These are phyloP conservation scores for Ogataea sp. DNA, from an alignment of 805 yeast genomes.

Conservation along the genomic window DNA sequence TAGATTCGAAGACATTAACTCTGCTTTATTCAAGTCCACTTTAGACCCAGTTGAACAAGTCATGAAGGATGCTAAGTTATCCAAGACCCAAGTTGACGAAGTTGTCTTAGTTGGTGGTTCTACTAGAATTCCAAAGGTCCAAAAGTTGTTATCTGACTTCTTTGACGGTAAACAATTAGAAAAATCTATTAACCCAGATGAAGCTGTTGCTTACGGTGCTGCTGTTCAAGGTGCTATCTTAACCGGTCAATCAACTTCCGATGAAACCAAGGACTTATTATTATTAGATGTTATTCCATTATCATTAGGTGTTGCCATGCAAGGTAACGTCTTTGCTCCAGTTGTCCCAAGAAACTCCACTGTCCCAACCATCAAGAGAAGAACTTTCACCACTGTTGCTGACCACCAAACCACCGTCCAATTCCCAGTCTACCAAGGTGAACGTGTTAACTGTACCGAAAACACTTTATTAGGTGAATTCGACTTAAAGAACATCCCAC, in stretches of 20 bases:
- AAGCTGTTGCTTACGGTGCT: slow-evolving; percentile 85
- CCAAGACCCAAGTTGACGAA: slow-evolving; percentile 83
- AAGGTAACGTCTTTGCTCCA: slow-evolving; percentile 98
- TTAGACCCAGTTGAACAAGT: slow-evolving; percentile 93
- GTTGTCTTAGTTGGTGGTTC: slow-evolving; percentile 98
- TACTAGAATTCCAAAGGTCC: slow-evolving; percentile 98
- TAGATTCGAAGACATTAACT: slow-evolving; percentile 94
- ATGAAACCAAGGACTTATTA: slow-evolving; percentile 70
- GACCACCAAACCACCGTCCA: slow-evolving; percentile 98
- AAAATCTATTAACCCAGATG: slow-evolving; percentile 96
- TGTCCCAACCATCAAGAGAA: slow-evolving; percentile 97
- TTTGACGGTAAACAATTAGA: slow-evolving; percentile 95
- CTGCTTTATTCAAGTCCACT: slow-evolving; percentile 87
- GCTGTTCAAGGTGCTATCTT: slow-evolving; percentile 85
- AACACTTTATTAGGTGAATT: slow-evolving; percentile 98
- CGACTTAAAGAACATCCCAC: slow-evolving; percentile 97
- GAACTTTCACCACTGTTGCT: slow-evolving; percentile 97
- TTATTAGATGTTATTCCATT: slow-evolving; percentile 79
- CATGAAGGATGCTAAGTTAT: slow-evolving; percentile 81
- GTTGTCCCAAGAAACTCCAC: slow-evolving; percentile 99
- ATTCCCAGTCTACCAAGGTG: slow-evolving; percentile 99
- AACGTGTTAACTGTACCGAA: slow-evolving; percentile 97
- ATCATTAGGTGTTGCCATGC: slow-evolving; percentile 99
- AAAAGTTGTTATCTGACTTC: slow-evolving; percentile 88
- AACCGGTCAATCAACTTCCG: slow-evolving; percentile 79